These are phyloP conservation scores for Platanthera guangdongensis DNA, from an alignment of 106 monocot genomes.

Conservation along the genomic window DNA sequence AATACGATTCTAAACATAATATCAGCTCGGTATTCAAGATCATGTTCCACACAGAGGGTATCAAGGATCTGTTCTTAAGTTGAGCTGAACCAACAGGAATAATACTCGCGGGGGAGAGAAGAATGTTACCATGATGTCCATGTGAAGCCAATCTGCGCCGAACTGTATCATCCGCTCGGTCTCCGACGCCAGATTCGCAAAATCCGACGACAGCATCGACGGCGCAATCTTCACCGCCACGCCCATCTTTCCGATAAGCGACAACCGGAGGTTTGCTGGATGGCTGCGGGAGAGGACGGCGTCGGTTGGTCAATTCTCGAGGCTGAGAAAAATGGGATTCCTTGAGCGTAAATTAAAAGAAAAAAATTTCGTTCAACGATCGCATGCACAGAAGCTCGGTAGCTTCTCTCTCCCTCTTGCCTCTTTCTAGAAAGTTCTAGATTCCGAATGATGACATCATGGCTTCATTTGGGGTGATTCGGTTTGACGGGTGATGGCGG, in stretches of 20 bases:
- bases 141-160: conserved; percentile 97
- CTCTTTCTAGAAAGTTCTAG: no score
- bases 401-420: no score
- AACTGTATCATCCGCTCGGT: conserved; percentile 80
- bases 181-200: conserved; percentile 86
- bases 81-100: background rate
- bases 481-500: no score
- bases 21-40: background rate
- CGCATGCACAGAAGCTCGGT: no score
- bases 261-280: background rate
- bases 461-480: no score
- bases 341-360: no score
- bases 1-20: background rate
- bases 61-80: background rate
- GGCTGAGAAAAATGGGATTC: no score
- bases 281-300: background rate
- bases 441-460: no score
- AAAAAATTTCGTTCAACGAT: no score
- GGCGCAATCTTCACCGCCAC: conserved; percentile 86
- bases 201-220: conserved; percentile 96
- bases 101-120: background rate
- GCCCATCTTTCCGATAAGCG: background rate
- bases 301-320: background rate
- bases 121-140: conserved; percentile 96
- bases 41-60: background rate